Evolutionary conservation across 2,329 filamentous ascomycete species (phyloP).

Genomic region (Verruconis gallopava): DNA sequence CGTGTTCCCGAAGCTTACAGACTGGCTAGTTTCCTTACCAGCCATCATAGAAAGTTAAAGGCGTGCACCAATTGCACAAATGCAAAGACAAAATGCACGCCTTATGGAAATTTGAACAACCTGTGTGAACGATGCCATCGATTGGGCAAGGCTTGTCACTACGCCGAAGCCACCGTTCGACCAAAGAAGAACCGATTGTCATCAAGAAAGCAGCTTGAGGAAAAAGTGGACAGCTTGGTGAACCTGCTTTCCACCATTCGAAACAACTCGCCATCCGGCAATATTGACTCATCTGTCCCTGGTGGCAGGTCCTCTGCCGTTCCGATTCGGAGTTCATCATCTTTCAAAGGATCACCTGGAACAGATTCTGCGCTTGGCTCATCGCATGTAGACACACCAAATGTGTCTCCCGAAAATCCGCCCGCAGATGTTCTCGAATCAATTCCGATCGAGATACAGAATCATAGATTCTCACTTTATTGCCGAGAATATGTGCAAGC

Average conservation of each 20-base stretch:
- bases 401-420: background rate
- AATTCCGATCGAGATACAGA: background rate
- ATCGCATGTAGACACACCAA: background rate
- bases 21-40: background rate
- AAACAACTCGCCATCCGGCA: background rate
- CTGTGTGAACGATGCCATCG: background rate
- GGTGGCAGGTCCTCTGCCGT: background rate
- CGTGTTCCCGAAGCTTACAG: background rate
- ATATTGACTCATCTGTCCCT: background rate
- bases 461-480: background rate
- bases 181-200: background rate
- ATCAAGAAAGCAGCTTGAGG: background rate
- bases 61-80: background rate
- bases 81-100: conserved; percentile 1
- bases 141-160: background rate
- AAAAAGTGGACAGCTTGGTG: background rate
- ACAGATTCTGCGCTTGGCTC: background rate
- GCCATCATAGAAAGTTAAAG: background rate
- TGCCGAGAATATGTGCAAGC: background rate
- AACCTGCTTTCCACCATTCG: background rate
- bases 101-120: background rate
- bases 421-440: background rate
- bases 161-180: background rate
- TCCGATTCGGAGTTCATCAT: background rate
- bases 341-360: background rate